These are phyloP conservation scores for Nepenthes mirabilis DNA, from an alignment of 148 eudicot species.

Conservation along the genomic window DNA sequence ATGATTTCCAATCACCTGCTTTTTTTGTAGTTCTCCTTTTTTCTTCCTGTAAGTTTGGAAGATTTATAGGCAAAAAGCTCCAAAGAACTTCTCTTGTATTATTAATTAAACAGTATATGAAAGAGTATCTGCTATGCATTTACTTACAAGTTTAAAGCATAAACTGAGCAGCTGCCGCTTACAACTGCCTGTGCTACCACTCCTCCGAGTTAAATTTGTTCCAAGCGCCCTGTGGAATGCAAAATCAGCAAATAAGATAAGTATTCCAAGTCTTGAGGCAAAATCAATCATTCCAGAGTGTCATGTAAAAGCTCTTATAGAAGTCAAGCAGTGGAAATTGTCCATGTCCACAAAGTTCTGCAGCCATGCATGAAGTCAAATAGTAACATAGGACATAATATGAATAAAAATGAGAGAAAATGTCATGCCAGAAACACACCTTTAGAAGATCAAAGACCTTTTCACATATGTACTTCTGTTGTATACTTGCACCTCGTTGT, in stretches of 20 bases:
- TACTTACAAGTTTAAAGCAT: too few species aligned
- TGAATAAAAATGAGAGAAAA: not conserved
- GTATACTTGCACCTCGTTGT: constrained; percentile 88
- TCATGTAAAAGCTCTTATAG: not conserved
- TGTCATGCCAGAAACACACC: constrained; percentile 29
- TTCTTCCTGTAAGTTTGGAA: not conserved
- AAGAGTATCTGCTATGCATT: too few species aligned
- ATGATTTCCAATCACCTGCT: too few species aligned
- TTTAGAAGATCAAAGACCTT: constrained; percentile 97
- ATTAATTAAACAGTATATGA: too few species aligned
- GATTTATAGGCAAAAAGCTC: too few species aligned
- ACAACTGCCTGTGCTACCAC: constrained; percentile 25
- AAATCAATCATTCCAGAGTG: not conserved
- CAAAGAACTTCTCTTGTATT: too few species aligned
- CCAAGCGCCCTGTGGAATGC: constrained; percentile 69
- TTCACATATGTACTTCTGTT: constrained; percentile 88
- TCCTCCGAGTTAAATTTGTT: constrained; percentile 90
- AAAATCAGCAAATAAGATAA: not conserved
- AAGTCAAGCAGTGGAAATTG: not conserved
- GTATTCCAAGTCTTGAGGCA: not conserved
- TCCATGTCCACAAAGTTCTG: not conserved
- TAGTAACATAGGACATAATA: not conserved
- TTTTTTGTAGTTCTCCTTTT: not conserved
- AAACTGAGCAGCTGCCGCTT: not conserved
- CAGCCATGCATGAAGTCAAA: not conserved